A percentile compares a stretch with the other conserved stretches of the same genome.
Conservation (phyloP, 75 land plant genomes). For the Larix kaempferi region DNA sequence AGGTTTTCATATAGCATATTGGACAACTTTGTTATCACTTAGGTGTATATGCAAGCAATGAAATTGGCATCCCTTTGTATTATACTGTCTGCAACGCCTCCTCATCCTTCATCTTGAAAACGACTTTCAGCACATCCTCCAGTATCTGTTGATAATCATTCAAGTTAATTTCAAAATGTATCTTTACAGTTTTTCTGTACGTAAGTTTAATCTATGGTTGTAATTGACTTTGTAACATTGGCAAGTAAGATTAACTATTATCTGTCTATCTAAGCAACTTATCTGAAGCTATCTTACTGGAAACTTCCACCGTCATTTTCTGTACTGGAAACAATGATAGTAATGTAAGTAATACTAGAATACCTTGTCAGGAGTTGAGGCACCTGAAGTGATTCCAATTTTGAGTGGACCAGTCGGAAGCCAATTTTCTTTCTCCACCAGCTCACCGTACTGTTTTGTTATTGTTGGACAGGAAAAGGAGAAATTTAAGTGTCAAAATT, state of each 20-base stretch:
- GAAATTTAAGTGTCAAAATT: neutral
- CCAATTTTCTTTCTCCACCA: constrained; percentile 48
- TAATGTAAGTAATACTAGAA: neutral
- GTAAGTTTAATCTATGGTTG: no score
- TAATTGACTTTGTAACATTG: no score
- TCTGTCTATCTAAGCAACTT: no score
- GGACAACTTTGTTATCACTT: no score
- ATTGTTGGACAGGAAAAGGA: neutral
- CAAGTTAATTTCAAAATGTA: neutral
- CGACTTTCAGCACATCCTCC: constrained; percentile 35
- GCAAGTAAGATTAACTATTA: no score
- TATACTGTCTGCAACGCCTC: constrained; percentile 22
- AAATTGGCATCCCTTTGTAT: constrained; percentile 4
- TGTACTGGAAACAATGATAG: neutral
- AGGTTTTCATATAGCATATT: no score
- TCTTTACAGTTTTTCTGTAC: no score
- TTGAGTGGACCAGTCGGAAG: constrained; percentile 38
- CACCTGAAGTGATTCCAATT: constrained; percentile 51
- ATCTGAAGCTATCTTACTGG: neutral
- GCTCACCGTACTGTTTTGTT: constrained; percentile 36
- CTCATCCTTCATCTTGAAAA: constrained; percentile 39
- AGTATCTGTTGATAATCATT: constrained; percentile 27
- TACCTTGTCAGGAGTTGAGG: constrained; percentile 55
- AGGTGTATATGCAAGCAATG: neutral
- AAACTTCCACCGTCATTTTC: neutral